phyloP scores from a whole-genome alignment of 2,329 filamentous ascomycete genomes.

The Pseudogymnoascus sp. region DNA sequence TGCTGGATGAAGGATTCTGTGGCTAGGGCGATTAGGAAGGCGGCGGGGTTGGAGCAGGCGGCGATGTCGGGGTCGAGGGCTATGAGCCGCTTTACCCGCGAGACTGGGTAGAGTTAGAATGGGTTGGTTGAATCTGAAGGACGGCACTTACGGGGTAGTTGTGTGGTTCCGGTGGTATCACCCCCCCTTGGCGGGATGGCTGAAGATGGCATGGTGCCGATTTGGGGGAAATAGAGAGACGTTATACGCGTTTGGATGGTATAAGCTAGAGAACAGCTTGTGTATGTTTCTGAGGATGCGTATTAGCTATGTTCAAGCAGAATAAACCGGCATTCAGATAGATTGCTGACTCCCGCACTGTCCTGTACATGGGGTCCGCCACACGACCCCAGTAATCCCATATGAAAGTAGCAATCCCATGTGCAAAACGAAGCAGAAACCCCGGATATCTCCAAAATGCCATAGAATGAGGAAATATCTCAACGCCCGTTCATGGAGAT shows the following conservation, averaged over 20 bases:
- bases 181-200: conserved; percentile 71
- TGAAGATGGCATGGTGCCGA: conserved; percentile 66
- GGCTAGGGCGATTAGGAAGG: conserved; percentile 87
- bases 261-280: background rate
- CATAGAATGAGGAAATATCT: background rate
- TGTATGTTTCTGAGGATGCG: background rate
- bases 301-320: background rate
- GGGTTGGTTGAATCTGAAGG: background rate
- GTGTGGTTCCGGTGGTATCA: conserved; percentile 76
- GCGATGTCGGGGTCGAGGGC: conserved; percentile 76
- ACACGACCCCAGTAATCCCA: background rate
- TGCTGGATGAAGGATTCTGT: conserved; percentile 96
- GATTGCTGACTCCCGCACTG: background rate
- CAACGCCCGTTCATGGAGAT: background rate
- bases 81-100: conserved; percentile 94
- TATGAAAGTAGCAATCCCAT: background rate
- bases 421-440: background rate
- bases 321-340: background rate
- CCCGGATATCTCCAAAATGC: background rate
- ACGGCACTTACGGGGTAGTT: conserved; percentile 65
- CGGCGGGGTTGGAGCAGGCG: conserved; percentile 85
- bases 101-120: conserved; percentile 49
- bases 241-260: background rate
- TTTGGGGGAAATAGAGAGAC: background rate
- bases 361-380: background rate